Conservation (phyloP, 2,329 filamentous ascomycete species). For the Aquanectria penicillioides region DNA sequence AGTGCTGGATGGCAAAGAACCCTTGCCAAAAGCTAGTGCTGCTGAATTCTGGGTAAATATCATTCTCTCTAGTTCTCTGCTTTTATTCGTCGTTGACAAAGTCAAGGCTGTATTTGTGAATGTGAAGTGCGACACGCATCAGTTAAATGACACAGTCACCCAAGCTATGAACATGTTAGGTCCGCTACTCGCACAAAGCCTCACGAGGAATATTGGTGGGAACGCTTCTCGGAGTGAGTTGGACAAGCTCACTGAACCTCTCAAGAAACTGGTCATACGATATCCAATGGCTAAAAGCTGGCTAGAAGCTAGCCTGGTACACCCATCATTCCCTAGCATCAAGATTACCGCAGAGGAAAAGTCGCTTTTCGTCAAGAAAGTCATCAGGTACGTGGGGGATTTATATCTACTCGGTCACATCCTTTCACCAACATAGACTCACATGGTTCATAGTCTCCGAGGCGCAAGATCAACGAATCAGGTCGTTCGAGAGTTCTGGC, state of each 20-base stretch:
- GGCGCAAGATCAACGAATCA: constrained; percentile 73
- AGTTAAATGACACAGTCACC: constrained; percentile 56
- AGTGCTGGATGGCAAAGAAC: constrained; percentile 76
- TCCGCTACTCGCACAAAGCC: constrained; percentile 65
- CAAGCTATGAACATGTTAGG: constrained; percentile 68
- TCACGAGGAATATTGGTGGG: constrained; percentile 75
- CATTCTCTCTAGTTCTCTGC: background rate
- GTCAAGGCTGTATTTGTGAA: constrained; percentile 62
- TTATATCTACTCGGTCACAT: background rate
- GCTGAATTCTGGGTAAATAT: constrained; percentile 77
- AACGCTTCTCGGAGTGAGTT: constrained; percentile 76
- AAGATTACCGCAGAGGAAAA: constrained; percentile 70
- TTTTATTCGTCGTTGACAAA: too few species aligned
- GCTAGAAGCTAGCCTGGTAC: constrained; percentile 69
- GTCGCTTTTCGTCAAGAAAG: constrained; percentile 70
- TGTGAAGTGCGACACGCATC: constrained; percentile 54
- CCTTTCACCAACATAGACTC: background rate
- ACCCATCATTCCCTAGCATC: constrained; percentile 66
- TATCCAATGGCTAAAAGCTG: constrained; percentile 67
- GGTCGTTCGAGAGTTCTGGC: constrained; percentile 77
- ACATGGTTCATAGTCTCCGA: constrained; percentile 61
- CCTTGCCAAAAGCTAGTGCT: constrained; percentile 78
- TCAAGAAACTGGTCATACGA: constrained; percentile 73
- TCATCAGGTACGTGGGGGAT: constrained; percentile 61
- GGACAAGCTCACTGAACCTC: constrained; percentile 74